Evolutionary conservation across 805 yeast species (phyloP).

Genomic region (Kazachstania psychrophila): DNA sequence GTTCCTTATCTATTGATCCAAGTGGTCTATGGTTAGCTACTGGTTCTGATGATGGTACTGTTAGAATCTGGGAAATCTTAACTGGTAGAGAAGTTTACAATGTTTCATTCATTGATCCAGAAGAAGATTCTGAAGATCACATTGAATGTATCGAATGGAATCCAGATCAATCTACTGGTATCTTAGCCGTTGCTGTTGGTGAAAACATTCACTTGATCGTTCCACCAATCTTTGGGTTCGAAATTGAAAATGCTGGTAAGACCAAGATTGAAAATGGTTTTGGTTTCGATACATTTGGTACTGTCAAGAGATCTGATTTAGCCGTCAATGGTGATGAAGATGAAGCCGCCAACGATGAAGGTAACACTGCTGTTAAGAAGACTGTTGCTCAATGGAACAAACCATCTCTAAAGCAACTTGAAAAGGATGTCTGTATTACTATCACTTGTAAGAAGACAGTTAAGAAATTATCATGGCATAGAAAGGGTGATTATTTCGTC

Average conservation of each 20-base stretch:
- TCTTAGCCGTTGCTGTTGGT: conserved; percentile 78
- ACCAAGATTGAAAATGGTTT: conserved; percentile 80
- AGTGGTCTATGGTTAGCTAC: conserved; percentile 93
- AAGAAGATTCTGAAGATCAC: conserved; percentile 59
- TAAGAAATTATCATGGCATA: conserved; percentile 86
- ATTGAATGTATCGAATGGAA: conserved; percentile 84
- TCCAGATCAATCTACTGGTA: conserved; percentile 65
- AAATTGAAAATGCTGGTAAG: conserved; percentile 71
- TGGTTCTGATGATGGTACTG: conserved; percentile 94
- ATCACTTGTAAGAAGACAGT: conserved; percentile 58
- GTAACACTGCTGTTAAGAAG: conserved; percentile 34
- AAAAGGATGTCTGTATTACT: conserved; percentile 63
- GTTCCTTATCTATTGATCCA: conserved; percentile 79
- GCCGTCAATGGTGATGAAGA: conserved; percentile 33
- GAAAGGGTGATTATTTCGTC: conserved; percentile 94
- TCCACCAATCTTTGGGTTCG: conserved; percentile 88
- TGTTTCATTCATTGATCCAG: conserved; percentile 40
- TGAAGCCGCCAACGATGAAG: conserved; percentile 23
- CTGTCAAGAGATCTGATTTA: conserved; percentile 36
- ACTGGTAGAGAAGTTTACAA: conserved; percentile 90
- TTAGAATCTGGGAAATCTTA: conserved; percentile 91
- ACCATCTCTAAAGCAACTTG: conserved; percentile 54
- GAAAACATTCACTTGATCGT: conserved; percentile 68
- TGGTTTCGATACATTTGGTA: conserved; percentile 68
- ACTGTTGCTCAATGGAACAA: conserved; percentile 75